Evolutionary conservation across 2,329 filamentous ascomycete genomes (phyloP), one percentile per base, ranked within the genome.

Genomic region (Arthrobotrys megalospora): DNA sequence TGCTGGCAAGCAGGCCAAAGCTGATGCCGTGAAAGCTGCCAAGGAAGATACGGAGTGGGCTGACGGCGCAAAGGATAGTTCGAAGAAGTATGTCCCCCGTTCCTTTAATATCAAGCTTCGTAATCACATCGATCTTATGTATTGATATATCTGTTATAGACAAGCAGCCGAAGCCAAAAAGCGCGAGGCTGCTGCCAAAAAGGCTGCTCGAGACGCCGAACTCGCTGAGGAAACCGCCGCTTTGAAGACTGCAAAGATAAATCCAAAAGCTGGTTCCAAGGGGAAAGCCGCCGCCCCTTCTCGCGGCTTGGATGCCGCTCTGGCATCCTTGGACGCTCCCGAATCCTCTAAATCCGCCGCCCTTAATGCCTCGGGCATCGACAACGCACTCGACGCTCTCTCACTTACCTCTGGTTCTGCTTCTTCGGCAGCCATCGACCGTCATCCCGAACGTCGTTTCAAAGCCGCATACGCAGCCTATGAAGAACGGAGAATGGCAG

Each of bases 341-440:
- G 32, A 14, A 32, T 64, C 68, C 21, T 65, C 76, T n/a, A 47
- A 38, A 14, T 41, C 36, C 1, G 47, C 75, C 3, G 45, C 63
- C 3, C 88, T 97, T 82, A 94, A 91, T 84, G 94, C 94, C 2
- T 88, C 91, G 0, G 94, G 94, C 82, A 97, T 99, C 84, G 94
- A 98, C 84, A 95, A 97, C 82, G 94, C 94, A 0, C 89, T 98
- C 62, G 94, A 97, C 82, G 94, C 94, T 2, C 89, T 98, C 32
- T 90, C 90, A 1, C 85, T 97, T 65, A 89, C 89, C 2, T 87
- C 88, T 14, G 85, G 85, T 28, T 85, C 86, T 47, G 84, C 86
- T n/a, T 87, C 88, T 63, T 85, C 87, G 19, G 85, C 88, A 76
- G 93, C 96, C 86, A 85, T 99, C 76, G 96, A 99, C 83, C 88